Conservation (phyloP, 2,329 filamentous ascomycete genomes). For the Beauveria sp. region DNA sequence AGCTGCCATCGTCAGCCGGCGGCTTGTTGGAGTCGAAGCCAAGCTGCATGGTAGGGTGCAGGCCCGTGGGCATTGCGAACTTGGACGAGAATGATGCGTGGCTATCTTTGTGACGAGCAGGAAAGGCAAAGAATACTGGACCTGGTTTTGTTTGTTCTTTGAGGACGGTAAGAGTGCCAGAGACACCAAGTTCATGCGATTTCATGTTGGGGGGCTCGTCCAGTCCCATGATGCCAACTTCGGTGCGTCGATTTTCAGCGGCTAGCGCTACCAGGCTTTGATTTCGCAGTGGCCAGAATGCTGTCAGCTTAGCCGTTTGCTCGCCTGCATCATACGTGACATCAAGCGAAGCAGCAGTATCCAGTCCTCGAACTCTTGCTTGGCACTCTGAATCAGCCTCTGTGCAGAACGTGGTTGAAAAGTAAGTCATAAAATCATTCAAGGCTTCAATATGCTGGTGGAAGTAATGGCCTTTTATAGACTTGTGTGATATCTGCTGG, state of each 20-base stretch:
- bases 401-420: constrained; percentile 44
- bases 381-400: constrained; percentile 40
- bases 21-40: constrained; percentile 47
- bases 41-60: constrained; percentile 75
- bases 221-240: constrained; percentile 70
- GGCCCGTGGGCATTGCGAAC: constrained; percentile 66
- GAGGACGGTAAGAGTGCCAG: constrained; percentile 70
- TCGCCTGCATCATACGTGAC: constrained; percentile 67
- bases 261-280: constrained; percentile 34
- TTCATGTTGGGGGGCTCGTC: constrained; percentile 54
- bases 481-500: constrained; percentile 22
- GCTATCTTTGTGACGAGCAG: constrained; percentile 64
- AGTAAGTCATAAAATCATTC: constrained; percentile 43
- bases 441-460: constrained; percentile 57
- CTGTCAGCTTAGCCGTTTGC: constrained; percentile 56
- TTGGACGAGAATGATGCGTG: constrained; percentile 49
- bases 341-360: constrained; percentile 59
- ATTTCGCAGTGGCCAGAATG: constrained; percentile 48
- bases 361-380: constrained; percentile 33
- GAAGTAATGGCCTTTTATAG: constrained; percentile 57
- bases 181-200: constrained; percentile 67
- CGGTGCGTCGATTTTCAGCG: constrained; percentile 49
- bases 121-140: constrained; percentile 75
- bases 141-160: constrained; percentile 67
- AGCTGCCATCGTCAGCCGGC: constrained; percentile 48